These are phyloP conservation scores for Termitomyces titanicus DNA, from an alignment of 768 basidiomycete genomes.

Conservation along the genomic window DNA sequence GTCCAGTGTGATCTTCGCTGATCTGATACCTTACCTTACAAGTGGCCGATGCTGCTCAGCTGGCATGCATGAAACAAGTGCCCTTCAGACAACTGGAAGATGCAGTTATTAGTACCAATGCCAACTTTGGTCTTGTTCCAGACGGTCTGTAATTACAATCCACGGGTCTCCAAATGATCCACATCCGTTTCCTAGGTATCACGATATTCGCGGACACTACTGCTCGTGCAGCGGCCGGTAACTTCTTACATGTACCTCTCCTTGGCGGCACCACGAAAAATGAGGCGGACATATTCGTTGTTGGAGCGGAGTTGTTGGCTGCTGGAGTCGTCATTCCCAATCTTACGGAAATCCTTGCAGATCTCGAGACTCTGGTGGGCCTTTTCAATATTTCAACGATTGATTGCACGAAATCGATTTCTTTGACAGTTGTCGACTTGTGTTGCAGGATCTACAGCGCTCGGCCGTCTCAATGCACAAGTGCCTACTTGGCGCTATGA, in stretches of 20 bases:
- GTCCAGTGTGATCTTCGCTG: no score
- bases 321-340: constrained; percentile 24
- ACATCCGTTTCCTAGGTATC: constrained; percentile 19
- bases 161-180: neutral
- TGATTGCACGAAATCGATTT: no score
- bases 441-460: constrained; percentile 22
- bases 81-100: constrained; percentile 27
- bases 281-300: constrained; percentile 33
- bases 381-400: neutral
- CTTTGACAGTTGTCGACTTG: constrained; percentile 14
- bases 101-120: constrained; percentile 26
- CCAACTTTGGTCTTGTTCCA: constrained; percentile 23
- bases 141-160: constrained; percentile 25
- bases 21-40: no score
- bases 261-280: constrained; percentile 27
- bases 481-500: constrained; percentile 19
- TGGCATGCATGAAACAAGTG: constrained; percentile 33
- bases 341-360: constrained; percentile 25
- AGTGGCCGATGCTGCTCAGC: constrained; percentile 25
- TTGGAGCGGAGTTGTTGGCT: constrained; percentile 22
- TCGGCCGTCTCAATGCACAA: constrained; percentile 24
- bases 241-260: constrained; percentile 18
- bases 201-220: constrained; percentile 29
- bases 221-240: constrained; percentile 15
- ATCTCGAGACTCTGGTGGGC: constrained; percentile 28